These are phyloP conservation scores for Phyllosticta citribraziliensis DNA, from an alignment of 2,329 filamentous ascomycete species.

Conservation along the genomic window DNA sequence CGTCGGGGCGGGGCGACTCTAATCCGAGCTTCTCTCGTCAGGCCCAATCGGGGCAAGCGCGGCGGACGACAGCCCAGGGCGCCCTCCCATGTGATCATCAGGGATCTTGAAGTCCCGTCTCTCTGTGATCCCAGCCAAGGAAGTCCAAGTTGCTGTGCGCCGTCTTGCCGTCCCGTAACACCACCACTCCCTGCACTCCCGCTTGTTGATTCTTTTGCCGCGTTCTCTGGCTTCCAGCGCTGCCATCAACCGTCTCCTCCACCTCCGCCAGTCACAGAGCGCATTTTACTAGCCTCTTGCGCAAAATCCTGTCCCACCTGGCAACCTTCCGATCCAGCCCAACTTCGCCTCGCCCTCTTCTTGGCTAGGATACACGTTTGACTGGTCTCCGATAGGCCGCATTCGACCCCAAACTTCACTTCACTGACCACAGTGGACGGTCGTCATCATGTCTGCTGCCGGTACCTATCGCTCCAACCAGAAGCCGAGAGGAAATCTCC, in stretches of 20 bases:
- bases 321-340: not conserved
- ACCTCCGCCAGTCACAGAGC: not conserved
- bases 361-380: not conserved
- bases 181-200: not conserved
- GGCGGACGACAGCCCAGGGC: not conserved
- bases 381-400: not conserved
- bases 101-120: not conserved
- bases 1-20: not conserved
- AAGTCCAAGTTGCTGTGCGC: not conserved
- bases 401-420: not conserved
- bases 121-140: not conserved
- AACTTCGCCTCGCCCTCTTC: not conserved
- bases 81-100: not conserved
- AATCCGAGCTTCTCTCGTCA: not conserved
- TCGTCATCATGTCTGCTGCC: conserved; percentile 44
- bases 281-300: not conserved
- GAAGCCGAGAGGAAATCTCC: conserved; percentile 49
- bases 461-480: conserved; percentile 64
- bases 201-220: not conserved
- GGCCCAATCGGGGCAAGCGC: not conserved
- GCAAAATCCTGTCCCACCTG: conserved; percentile 4
- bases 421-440: not conserved
- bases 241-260: not conserved
- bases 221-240: not conserved
- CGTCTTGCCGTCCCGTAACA: not conserved